phyloP scores from a whole-genome alignment of 2,329 filamentous ascomycete species.

The Podosphaera xanthii region DNA sequence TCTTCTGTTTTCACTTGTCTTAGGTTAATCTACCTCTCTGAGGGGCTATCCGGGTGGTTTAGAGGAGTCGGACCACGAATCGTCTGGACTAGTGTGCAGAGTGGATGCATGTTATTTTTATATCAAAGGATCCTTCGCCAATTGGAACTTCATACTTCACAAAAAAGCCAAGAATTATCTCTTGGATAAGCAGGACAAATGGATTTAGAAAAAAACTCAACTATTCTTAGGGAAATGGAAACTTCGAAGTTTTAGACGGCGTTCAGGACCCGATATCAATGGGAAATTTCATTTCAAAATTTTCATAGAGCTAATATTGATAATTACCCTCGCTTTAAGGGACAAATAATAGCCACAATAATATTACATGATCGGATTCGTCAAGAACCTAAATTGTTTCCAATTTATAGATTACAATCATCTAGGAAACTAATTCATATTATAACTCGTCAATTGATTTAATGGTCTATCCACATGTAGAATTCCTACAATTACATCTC shows the following conservation, averaged over 20 bases:
- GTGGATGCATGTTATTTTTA: slow-evolving; percentile 84
- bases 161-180: not conserved
- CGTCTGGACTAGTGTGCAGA: slow-evolving; percentile 96
- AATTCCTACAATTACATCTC: no score
- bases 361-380: no score
- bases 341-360: no score
- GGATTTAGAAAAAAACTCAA: slow-evolving; percentile 8
- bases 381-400: no score
- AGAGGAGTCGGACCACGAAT: slow-evolving; percentile 77
- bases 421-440: no score
- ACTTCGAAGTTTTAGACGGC: slow-evolving; percentile 14
- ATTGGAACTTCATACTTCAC: slow-evolving; percentile 30
- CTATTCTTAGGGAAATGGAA: slow-evolving; percentile 3
- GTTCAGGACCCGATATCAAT: slow-evolving; percentile 5
- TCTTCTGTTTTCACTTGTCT: slow-evolving; percentile 73
- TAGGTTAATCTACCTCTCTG: slow-evolving; percentile 68
- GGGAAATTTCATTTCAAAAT: not conserved
- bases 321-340: no score
- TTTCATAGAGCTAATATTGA: not conserved
- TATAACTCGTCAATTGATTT: no score
- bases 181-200: not conserved
- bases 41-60: slow-evolving; percentile 80
- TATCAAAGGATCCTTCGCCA: slow-evolving; percentile 72
- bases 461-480: no score
- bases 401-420: no score